Evolutionary conservation across 108 stramenopile genomes (phyloP).

Genomic region (Cyclotella distinguenda): DNA sequence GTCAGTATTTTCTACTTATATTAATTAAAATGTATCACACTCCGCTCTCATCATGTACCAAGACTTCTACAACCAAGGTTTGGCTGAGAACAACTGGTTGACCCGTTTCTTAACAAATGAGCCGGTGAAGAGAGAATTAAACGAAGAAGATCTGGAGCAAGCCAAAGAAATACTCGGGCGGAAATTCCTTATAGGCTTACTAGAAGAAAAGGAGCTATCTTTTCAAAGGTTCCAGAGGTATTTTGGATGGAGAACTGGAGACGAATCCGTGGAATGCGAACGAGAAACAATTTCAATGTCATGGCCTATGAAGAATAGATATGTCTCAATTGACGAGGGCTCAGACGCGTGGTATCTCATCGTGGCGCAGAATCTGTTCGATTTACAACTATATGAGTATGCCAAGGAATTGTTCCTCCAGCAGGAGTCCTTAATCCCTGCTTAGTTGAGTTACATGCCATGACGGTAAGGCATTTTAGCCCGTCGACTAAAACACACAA

Average conservation of each 20-base stretch:
- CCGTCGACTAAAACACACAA: no score
- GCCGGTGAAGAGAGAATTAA: conserved; percentile 20
- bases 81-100: conserved; percentile 47
- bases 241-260: conserved; percentile 41
- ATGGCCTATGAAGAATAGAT: conserved; percentile 52
- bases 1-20: no score
- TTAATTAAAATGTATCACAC: not conserved
- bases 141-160: conserved; percentile 30
- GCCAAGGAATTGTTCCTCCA: conserved; percentile 43
- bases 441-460: no score
- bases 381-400: conserved; percentile 50
- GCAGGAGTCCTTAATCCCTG: conserved; percentile 13
- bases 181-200: conserved; percentile 48
- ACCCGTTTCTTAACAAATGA: conserved; percentile 37
- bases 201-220: conserved; percentile 43
- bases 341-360: conserved; percentile 43
- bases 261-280: conserved; percentile 36
- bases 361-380: conserved; percentile 34
- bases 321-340: conserved; percentile 37
- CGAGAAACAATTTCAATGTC: conserved; percentile 46
- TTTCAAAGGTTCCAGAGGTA: conserved; percentile 42
- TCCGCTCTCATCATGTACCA: not conserved
- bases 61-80: conserved; percentile 27
- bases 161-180: conserved; percentile 46
- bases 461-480: no score